Evolutionary conservation across 805 yeast species (phyloP).

Genomic region (Yarrowia sp.): DNA sequence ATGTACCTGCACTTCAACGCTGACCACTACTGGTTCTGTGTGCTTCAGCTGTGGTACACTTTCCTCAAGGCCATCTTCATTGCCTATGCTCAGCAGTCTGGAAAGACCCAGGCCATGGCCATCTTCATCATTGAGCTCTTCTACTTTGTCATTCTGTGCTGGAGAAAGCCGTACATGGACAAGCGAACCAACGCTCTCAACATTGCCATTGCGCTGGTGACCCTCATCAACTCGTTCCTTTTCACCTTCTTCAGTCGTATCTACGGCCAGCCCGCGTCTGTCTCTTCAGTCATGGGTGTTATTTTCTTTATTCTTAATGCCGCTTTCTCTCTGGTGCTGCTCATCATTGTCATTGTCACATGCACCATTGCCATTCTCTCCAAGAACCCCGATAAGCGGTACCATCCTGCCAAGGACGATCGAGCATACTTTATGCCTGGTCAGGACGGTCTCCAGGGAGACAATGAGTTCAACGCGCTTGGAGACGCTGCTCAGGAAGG

Average conservation of each 20-base stretch:
- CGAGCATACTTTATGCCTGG: slow-evolving; percentile 77
- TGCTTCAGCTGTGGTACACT: slow-evolving; percentile 61
- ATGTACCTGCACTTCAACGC: slow-evolving; percentile 89
- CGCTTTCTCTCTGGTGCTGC: slow-evolving; percentile 72
- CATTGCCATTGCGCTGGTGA: slow-evolving; percentile 77
- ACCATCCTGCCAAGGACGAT: slow-evolving; percentile 95
- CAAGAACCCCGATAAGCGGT: slow-evolving; percentile 92
- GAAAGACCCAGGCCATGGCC: slow-evolving; percentile 77
- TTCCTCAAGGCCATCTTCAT: slow-evolving; percentile 42
- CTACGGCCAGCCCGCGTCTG: slow-evolving; percentile 79
- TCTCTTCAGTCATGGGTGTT: slow-evolving; percentile 88
- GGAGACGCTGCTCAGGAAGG: slow-evolving; percentile 46
- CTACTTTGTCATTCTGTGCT: slow-evolving; percentile 63
- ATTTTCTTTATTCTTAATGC: slow-evolving; percentile 90
- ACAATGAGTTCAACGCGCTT: slow-evolving; percentile 66
- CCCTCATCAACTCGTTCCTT: slow-evolving; percentile 77
- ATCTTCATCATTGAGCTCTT: slow-evolving; percentile 72
- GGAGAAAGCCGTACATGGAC: slow-evolving; percentile 87
- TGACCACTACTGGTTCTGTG: slow-evolving; percentile 76
- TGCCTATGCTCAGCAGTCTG: slow-evolving; percentile 77
- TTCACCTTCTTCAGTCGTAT: slow-evolving; percentile 85
- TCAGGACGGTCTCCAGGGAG: slow-evolving; percentile 36
- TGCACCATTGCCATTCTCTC: slow-evolving; percentile 80
- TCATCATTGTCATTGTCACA: slow-evolving; percentile 83
- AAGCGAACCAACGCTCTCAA: slow-evolving; percentile 89